These are phyloP conservation scores for Rhynchospora tenuis DNA, from an alignment of 176 grass and related monocot genomes.

Conservation along the genomic window DNA sequence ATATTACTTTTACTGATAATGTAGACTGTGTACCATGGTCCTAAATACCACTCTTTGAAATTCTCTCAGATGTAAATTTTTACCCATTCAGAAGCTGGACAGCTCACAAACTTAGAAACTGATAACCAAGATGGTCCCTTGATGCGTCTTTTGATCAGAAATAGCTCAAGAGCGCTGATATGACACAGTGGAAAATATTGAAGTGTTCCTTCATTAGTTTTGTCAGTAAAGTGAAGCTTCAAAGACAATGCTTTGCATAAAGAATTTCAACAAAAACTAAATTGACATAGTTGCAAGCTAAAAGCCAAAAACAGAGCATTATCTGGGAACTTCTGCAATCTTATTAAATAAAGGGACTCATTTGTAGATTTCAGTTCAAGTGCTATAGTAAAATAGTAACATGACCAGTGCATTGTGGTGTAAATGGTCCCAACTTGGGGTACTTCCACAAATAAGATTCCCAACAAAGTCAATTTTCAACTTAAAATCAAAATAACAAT, in stretches of 20 bases:
- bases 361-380: neutral
- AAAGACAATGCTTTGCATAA: neutral
- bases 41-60: neutral
- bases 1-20: neutral
- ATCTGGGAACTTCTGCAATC: neutral
- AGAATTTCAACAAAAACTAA: neutral
- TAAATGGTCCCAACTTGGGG: neutral
- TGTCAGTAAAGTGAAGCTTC: neutral
- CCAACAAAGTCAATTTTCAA: neutral
- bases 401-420: neutral
- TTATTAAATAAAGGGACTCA: neutral
- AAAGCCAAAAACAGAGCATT: neutral
- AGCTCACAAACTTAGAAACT: conserved; percentile 62
- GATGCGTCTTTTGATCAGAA: conserved; percentile 92
- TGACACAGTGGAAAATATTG: conserved; percentile 17
- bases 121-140: conserved; percentile 92
- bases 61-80: conserved; percentile 17
- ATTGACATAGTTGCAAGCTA: neutral
- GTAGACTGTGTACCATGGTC: neutral
- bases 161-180: conserved; percentile 83
- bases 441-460: neutral
- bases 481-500: neutral
- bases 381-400: neutral
- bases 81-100: conserved; percentile 53
- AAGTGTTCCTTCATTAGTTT: neutral